These are phyloP conservation scores for Chrysanthemum makinoi DNA, from an alignment of 129 eudicot genomes.

Conservation along the genomic window DNA sequence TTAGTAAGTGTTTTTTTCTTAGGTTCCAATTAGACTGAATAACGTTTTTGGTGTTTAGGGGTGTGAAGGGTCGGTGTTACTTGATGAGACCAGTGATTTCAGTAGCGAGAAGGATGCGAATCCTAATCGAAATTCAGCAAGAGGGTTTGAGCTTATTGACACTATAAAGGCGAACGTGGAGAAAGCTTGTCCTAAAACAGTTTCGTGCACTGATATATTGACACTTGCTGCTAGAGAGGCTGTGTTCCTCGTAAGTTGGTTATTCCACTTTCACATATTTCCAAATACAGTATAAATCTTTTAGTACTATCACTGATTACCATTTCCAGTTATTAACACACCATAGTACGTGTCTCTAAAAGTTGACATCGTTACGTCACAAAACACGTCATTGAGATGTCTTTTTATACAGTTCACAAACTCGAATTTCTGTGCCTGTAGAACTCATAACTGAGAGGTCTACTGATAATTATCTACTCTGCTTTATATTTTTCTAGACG, in stretches of 20 bases:
- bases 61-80: slow-evolving; percentile 73
- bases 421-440: not conserved
- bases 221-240: slow-evolving; percentile 65
- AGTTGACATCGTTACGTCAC: not conserved
- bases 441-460: not conserved
- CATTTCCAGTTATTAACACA: not conserved
- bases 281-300: no score
- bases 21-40: not conserved
- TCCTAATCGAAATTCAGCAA: slow-evolving; percentile 58
- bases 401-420: not conserved
- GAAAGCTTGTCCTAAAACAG: slow-evolving; percentile 72
- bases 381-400: not conserved
- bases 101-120: slow-evolving; percentile 59
- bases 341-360: not conserved
- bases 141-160: slow-evolving; percentile 79
- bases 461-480: not conserved
- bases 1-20: not conserved
- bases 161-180: slow-evolving; percentile 59
- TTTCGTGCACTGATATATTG: slow-evolving; percentile 79
- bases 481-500: slow-evolving; percentile 31
- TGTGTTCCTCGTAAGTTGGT: slow-evolving; percentile 49
- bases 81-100: slow-evolving; percentile 55
- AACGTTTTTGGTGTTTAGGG: slow-evolving; percentile 41
- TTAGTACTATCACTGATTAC: not conserved
- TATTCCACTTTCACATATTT: no score